Base-by-base conservation (phyloP, 2,329 filamentous ascomycete genomes). In the Fusarium sp. region DNA sequence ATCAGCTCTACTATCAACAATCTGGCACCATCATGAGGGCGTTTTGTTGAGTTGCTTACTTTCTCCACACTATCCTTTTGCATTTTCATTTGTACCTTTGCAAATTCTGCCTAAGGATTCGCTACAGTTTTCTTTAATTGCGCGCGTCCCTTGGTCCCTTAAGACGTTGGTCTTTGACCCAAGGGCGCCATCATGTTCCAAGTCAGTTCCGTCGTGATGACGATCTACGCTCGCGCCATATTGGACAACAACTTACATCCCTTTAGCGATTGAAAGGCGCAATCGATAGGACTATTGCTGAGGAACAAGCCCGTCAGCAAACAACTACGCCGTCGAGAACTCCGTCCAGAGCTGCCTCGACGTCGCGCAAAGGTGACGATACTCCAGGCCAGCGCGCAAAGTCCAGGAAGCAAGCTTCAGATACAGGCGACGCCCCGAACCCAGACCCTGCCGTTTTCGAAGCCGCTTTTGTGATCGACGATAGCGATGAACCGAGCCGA, bases 391-490 rank as follows among this genome's bases (percentile, higher is more conserved):
- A 74, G 47, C 72, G 74, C 32, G 49, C 74, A 7, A 81, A 83
- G 13, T 74, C 77, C 3, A 84, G 82, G 73, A 84, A 83, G 62
- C 68, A 70, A 15, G 67, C 71, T 26, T 70, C 75, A 19, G 78
- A 80, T 59, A 69, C 73, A 62, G 77, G 76, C 62, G 82, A 85
- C 53, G 76, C 78, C 5, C 67, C 71, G 14, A 88, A 90, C 40
- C 91, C 92, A 3, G 94, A 97, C 78, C 94, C 95, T 28, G 89
- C 92, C 35, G 92, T 97, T 60, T 97, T 96, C 73, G 93, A 96
- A 76, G 88, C 89, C 1, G 92, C 93, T 41, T 96, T 97, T 77
- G 89, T 92, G 15, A 90, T 97, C 71, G 94, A 95, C 57, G 94
- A 97, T 65, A 90, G 92, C 75, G 92, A 94, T 58, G 86, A 87